Conservation (phyloP, 768 basidiomycete genomes). For the Panaeolus papilionaceus region DNA sequence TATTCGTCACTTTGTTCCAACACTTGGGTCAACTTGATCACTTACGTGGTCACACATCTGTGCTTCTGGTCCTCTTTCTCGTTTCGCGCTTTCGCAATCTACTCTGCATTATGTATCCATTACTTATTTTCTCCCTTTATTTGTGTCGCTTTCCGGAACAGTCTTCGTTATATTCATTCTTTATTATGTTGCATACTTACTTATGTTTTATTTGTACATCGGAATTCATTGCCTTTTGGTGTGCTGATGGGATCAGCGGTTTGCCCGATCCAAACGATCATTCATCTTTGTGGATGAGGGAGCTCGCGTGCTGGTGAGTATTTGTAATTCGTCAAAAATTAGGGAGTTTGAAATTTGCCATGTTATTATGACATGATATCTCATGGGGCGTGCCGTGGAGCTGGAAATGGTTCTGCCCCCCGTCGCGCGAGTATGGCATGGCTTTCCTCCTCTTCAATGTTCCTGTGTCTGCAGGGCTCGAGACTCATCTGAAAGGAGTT, state of each 20-base stretch:
- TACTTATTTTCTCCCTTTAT: not conserved
- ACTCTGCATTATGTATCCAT: slow-evolving; percentile 4
- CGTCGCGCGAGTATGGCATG: not conserved
- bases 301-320: not conserved
- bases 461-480: too few relatives aligned
- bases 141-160: not conserved
- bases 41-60: not conserved
- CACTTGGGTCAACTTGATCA: slow-evolving; percentile 38
- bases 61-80: not conserved
- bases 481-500: too few relatives aligned
- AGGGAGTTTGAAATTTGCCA: slow-evolving; percentile 10
- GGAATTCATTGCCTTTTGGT: not conserved
- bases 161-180: not conserved
- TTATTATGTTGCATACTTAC: not conserved
- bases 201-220: slow-evolving; percentile 7
- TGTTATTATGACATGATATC: slow-evolving; percentile 8
- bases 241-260: not conserved
- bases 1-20: slow-evolving; percentile 69
- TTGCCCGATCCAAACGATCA: not conserved
- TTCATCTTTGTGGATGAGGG: not conserved
- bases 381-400: not conserved
- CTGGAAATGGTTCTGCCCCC: not conserved
- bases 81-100: slow-evolving; percentile 4
- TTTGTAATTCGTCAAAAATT: not conserved
- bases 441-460: too few relatives aligned